These are phyloP conservation scores for Triangularia verruculosa DNA, from an alignment of 2,329 filamentous ascomycete species.

Conservation along the genomic window DNA sequence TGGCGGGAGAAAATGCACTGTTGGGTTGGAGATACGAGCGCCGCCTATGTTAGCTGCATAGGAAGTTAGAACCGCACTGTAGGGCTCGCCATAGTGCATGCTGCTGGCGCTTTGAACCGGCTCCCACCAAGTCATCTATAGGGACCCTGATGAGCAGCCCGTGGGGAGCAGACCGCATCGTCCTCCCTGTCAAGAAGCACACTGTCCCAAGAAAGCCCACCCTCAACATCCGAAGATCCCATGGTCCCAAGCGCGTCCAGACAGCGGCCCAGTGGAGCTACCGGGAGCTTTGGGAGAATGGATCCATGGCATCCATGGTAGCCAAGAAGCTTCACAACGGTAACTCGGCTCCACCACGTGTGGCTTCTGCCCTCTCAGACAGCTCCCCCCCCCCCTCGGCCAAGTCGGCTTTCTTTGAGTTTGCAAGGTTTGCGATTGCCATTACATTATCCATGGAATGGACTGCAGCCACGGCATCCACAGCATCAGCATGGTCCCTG, in stretches of 20 bases:
- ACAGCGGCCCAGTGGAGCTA: neutral
- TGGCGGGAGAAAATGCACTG: neutral
- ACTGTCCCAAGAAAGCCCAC: neutral
- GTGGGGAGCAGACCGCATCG: too few species aligned
- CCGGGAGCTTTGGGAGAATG: neutral
- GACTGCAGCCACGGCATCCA: neutral
- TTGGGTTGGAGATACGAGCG: neutral
- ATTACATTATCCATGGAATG: neutral
- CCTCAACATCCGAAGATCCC: neutral
- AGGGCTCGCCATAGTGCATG: neutral
- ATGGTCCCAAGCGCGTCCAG: neutral
- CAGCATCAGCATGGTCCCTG: neutral
- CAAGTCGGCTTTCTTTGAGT: neutral
- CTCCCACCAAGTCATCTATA: neutral
- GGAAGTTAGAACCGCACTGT: neutral
- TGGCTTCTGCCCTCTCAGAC: neutral
- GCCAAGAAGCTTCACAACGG: neutral
- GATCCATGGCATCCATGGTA: neutral
- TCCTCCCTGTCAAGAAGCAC: neutral
- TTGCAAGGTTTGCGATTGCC: neutral
- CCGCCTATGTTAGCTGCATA: neutral
- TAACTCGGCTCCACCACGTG: neutral
- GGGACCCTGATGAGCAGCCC: neutral
- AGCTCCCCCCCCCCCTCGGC: neutral
- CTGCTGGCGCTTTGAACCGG: neutral